These are phyloP conservation scores for Fraxinus quadrangulata DNA, from an alignment of 257 asterid genomes.

Conservation along the genomic window DNA sequence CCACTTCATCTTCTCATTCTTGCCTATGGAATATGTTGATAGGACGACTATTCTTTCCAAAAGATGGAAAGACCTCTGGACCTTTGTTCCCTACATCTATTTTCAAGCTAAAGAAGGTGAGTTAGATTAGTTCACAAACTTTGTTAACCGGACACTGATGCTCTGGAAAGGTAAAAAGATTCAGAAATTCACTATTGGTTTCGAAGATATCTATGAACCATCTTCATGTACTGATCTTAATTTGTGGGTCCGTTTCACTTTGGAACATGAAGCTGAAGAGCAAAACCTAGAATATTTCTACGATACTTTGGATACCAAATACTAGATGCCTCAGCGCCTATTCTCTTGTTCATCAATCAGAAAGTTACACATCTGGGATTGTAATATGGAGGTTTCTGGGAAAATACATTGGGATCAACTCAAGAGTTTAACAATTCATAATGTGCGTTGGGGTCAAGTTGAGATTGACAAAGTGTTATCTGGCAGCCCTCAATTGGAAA, in stretches of 20 bases:
- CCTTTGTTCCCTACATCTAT: background rate
- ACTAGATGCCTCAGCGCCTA: background rate
- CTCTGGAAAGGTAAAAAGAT: conserved; percentile 12
- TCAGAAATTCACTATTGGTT: background rate
- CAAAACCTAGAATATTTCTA: background rate
- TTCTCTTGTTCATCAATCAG: conserved; percentile 7
- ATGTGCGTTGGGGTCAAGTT: background rate
- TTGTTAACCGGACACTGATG: conserved; percentile 14
- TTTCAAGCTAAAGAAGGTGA: background rate
- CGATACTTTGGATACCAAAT: background rate
- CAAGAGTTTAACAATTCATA: conserved; percentile 9
- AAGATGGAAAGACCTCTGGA: conserved; percentile 18
- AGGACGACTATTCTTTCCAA: conserved; percentile 18
- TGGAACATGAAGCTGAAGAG: conserved; percentile 15
- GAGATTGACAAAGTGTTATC: conserved; percentile 5
- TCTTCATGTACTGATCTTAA: background rate
- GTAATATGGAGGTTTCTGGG: background rate
- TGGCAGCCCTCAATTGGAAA: conserved; percentile 20
- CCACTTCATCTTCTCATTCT: background rate
- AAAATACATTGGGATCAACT: conserved; percentile 16
- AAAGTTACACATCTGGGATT: background rate
- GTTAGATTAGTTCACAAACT: background rate
- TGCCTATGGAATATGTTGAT: background rate
- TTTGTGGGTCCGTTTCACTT: conserved; percentile 14
- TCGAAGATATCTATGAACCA: background rate